These are phyloP conservation scores for Kuraishia capsulata DNA, from an alignment of 805 yeast species.

Conservation along the genomic window DNA sequence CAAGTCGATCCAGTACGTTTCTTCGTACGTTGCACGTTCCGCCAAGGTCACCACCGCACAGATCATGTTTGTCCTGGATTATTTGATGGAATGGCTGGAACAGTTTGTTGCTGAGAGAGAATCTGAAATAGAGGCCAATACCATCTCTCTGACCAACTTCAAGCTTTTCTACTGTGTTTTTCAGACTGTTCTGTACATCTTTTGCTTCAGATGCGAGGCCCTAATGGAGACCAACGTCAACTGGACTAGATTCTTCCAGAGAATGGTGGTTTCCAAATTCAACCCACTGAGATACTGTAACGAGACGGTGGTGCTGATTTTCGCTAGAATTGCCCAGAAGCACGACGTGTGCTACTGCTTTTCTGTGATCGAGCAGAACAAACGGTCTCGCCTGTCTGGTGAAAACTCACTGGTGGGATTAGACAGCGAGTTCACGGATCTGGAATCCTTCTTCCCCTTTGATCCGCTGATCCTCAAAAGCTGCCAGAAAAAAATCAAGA, in stretches of 20 bases:
- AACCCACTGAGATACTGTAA: constrained; percentile 92
- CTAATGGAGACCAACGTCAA: constrained; percentile 72
- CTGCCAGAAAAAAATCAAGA: constrained; percentile 45
- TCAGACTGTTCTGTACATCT: constrained; percentile 84
- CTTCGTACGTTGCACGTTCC: constrained; percentile 87
- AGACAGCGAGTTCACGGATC: constrained; percentile 68
- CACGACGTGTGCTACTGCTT: constrained; percentile 90
- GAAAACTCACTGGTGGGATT: constrained; percentile 14
- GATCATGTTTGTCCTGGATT: constrained; percentile 72
- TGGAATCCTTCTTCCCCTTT: constrained; percentile 94
- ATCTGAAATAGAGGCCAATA: constrained; percentile 55
- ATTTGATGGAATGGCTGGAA: constrained; percentile 75
- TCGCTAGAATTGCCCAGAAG: constrained; percentile 86
- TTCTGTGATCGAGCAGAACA: constrained; percentile 85
- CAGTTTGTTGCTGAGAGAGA: constrained; percentile 80
- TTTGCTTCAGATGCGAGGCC: constrained; percentile 73
- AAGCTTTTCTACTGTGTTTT: constrained; percentile 83
- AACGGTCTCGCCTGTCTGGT: constrained; percentile 53
- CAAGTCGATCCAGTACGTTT: constrained; percentile 85
- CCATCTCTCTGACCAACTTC: constrained; percentile 84
- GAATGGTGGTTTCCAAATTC: constrained; percentile 78
- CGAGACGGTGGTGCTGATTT: constrained; percentile 86
- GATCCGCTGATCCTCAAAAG: constrained; percentile 77
- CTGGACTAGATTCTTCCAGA: constrained; percentile 78
- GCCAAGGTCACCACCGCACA: constrained; percentile 62